Evolutionary conservation across 495 filamentous ascomycete species (phyloP).

Genomic region (Penicillium antarcticum): DNA sequence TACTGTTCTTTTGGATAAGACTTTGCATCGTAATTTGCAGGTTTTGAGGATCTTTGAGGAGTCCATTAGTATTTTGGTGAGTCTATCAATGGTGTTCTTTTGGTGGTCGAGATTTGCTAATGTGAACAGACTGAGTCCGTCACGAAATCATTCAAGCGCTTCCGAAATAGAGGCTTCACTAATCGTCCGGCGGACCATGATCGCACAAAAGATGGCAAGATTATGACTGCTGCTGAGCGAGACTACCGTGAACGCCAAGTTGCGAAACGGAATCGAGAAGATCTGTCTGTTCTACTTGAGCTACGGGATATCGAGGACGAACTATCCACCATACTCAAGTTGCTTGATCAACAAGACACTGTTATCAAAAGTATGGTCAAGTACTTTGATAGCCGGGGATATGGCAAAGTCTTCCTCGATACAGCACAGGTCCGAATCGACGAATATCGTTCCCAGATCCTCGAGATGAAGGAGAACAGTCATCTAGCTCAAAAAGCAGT

Average conservation of each 20-base stretch:
- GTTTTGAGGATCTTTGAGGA: constrained; percentile 67
- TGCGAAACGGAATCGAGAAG: constrained; percentile 56
- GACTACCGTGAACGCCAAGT: constrained; percentile 50
- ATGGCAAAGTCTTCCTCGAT: constrained; percentile 42
- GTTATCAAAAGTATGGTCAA: constrained; percentile 48
- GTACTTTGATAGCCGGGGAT: constrained; percentile 34
- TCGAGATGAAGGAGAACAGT: constrained; percentile 55
- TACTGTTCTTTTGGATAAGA: constrained; percentile 57
- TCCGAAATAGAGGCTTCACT: constrained; percentile 49
- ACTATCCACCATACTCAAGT: constrained; percentile 52
- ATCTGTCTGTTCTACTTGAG: constrained; percentile 62
- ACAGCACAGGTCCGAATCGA: constrained; percentile 50
- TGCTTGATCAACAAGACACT: constrained; percentile 55
- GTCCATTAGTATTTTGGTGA: constrained; percentile 60
- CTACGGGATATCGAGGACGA: constrained; percentile 67
- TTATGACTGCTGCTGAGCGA: constrained; percentile 35
- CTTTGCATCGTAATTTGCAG: constrained; percentile 58
- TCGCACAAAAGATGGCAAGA: constrained; percentile 41
- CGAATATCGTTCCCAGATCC: constrained; percentile 54
- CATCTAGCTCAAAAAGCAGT: constrained; percentile 40
- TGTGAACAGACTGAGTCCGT: constrained; percentile 55
- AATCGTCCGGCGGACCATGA: constrained; percentile 49
- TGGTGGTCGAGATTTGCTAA: neutral
- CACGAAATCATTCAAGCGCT: constrained; percentile 60
- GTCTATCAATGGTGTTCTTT: neutral